Percentiles rank a stretch among this genome's conserved stretches.
phyloP scores from a whole-genome alignment of 805 yeast genomes.

The Ogataea nonfermentans region DNA sequence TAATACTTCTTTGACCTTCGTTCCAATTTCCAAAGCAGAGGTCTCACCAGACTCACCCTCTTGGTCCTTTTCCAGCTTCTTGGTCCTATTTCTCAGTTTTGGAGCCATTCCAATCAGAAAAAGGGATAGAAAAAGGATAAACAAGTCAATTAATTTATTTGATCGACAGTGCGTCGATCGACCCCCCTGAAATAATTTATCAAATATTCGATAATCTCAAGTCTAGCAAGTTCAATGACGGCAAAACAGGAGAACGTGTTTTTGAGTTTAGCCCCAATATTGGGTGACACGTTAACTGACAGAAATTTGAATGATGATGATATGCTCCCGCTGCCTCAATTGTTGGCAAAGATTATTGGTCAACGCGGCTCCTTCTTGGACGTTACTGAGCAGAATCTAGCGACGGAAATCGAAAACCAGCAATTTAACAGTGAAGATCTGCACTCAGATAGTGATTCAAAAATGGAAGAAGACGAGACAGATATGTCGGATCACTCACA shows the following conservation, averaged over 20 bases:
- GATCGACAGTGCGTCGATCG: conserved; percentile 2
- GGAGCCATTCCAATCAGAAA: background rate
- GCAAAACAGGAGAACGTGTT: conserved; percentile 4
- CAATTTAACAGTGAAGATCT: conserved; percentile 11
- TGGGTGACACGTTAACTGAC: conserved; percentile 11
- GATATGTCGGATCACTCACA: conserved; percentile 12
- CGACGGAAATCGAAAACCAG: conserved; percentile 40
- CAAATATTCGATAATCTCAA: background rate
- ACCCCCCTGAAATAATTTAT: background rate
- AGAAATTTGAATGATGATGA: conserved; percentile 15
- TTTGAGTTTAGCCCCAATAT: conserved; percentile 15
- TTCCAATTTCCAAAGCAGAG: conserved; percentile 10
- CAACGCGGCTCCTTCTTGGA: conserved; percentile 61
- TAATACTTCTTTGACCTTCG: conserved; percentile 3
- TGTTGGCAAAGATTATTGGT: conserved; percentile 56
- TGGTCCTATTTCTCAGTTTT: conserved; percentile 6
- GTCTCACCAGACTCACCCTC: conserved; percentile 2
- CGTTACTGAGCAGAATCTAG: conserved; percentile 54
- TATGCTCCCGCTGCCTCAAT: conserved; percentile 40
- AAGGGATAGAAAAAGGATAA: conserved; percentile 1
- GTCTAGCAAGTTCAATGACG: background rate
- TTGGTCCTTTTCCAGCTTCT: background rate
- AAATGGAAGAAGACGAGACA: conserved; percentile 8
- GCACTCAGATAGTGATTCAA: conserved; percentile 22
- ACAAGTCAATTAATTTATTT: background rate